Evolutionary conservation across 768 basidiomycete species (phyloP).

Genomic region (Filobasidium wieringae): DNA sequence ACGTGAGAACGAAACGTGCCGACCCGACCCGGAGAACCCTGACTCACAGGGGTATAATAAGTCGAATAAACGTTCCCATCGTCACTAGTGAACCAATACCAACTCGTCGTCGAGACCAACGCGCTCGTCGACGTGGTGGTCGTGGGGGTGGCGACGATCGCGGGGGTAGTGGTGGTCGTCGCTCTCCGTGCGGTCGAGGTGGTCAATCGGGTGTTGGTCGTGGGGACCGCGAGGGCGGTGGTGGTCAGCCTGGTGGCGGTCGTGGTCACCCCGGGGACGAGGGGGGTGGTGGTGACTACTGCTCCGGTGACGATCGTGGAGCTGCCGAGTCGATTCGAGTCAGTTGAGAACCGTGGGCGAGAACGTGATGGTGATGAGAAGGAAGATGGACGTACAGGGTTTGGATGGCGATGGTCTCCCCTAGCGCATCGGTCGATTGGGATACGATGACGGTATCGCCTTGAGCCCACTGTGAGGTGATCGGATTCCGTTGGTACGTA

Average conservation of each 20-base stretch:
- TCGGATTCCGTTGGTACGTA: too few relatives aligned
- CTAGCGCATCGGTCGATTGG: conserved; percentile 10
- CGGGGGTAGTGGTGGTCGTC: neutral
- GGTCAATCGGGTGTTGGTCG: neutral
- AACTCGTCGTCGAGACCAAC: too few relatives aligned
- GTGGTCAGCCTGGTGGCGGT: neutral
- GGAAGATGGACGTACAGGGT: conserved; percentile 5
- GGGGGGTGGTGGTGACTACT: neutral
- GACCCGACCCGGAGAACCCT: too few relatives aligned
- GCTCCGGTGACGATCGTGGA: neutral
- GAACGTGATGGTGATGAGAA: neutral
- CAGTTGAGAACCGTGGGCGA: neutral
- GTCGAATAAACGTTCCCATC: too few relatives aligned
- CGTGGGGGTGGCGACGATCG: neutral
- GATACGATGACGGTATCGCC: conserved; percentile 14
- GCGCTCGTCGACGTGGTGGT: too few relatives aligned
- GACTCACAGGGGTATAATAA: too few relatives aligned
- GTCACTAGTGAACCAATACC: too few relatives aligned
- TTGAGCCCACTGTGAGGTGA: too few relatives aligned
- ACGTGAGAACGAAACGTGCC: too few relatives aligned
- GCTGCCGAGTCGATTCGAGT: neutral
- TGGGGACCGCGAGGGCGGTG: neutral
- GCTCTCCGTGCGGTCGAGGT: neutral
- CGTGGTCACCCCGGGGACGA: neutral
- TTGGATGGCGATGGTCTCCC: conserved; percentile 10